Percentiles rank a stretch among this genome's conserved stretches.
These are phyloP conservation scores for Xylaria sp. DNA, from an alignment of 2,329 filamentous ascomycete species.

Conservation along the genomic window DNA sequence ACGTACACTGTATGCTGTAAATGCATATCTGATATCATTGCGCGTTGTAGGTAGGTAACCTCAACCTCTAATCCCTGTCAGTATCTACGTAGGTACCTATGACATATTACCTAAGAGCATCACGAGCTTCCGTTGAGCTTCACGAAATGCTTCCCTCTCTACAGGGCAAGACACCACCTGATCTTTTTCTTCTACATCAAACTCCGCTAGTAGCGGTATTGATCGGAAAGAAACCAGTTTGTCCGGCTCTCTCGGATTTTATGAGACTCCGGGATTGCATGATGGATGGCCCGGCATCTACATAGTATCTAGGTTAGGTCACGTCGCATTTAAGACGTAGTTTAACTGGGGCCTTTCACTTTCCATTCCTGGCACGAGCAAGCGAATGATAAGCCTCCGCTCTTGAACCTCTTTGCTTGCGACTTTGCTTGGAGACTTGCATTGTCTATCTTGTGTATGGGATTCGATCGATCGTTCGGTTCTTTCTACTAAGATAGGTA, in stretches of 20 bases:
- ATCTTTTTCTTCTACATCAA: background rate
- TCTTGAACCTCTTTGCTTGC: background rate
- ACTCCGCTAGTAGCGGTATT: background rate
- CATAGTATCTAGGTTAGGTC: background rate
- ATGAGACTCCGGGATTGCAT: background rate
- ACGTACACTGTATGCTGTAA: no score
- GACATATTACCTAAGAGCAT: conserved; percentile 7
- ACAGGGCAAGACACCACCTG: background rate
- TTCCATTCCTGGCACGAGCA: background rate
- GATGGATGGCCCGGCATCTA: background rate
- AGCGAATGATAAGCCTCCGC: conserved; percentile 2
- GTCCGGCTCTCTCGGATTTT: background rate
- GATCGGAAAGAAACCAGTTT: background rate
- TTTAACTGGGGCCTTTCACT: conserved; percentile 3
- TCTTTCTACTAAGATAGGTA: no score
- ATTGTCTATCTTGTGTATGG: background rate
- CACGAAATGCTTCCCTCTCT: background rate
- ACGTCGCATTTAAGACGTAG: background rate
- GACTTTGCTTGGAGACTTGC: background rate
- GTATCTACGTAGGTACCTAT: background rate
- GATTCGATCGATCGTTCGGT: no score
- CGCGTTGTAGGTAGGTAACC: no score
- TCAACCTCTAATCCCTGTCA: no score
- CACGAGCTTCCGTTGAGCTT: conserved; percentile 10
- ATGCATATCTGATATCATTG: no score